A percentile compares a stretch with the other conserved stretches of the same genome.
These are phyloP conservation scores for Solanum hybrid DNA, from an alignment of 305 asterid species.

Conservation along the genomic window DNA sequence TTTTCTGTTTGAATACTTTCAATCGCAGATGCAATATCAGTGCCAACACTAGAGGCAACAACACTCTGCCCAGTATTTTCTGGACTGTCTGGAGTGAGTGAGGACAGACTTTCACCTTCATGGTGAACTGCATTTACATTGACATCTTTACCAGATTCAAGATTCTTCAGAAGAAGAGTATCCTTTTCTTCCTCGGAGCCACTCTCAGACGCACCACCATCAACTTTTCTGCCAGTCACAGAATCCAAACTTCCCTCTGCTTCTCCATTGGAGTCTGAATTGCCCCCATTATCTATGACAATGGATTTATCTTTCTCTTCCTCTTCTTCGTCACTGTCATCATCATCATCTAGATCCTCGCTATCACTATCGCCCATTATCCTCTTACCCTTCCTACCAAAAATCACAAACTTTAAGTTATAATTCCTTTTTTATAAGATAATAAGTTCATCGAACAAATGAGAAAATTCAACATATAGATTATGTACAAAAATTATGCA, in stretches of 20 bases:
- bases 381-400: conserved; percentile 78
- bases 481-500: neutral
- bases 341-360: conserved; percentile 54
- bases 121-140: conserved; percentile 3
- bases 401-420: neutral
- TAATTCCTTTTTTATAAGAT: neutral
- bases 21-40: conserved; percentile 4
- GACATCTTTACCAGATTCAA: conserved; percentile 10
- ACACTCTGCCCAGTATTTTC: conserved; percentile 14
- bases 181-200: conserved; percentile 47
- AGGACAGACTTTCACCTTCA: conserved; percentile 2
- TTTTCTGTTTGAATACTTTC: conserved; percentile 6
- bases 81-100: conserved; percentile 6
- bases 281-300: conserved; percentile 39
- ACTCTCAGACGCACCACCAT: conserved; percentile 24
- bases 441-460: neutral
- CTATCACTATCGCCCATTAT: conserved; percentile 63
- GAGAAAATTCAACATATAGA: neutral
- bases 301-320: conserved; percentile 55
- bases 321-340: conserved; percentile 26
- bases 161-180: conserved; percentile 10
- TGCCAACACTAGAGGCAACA: conserved; percentile 1
- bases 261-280: conserved; percentile 63
- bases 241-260: conserved; percentile 43
- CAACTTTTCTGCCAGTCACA: conserved; percentile 23